Evolutionary conservation across 805 yeast species (phyloP).

Genomic region (Kuraishia cidri): DNA sequence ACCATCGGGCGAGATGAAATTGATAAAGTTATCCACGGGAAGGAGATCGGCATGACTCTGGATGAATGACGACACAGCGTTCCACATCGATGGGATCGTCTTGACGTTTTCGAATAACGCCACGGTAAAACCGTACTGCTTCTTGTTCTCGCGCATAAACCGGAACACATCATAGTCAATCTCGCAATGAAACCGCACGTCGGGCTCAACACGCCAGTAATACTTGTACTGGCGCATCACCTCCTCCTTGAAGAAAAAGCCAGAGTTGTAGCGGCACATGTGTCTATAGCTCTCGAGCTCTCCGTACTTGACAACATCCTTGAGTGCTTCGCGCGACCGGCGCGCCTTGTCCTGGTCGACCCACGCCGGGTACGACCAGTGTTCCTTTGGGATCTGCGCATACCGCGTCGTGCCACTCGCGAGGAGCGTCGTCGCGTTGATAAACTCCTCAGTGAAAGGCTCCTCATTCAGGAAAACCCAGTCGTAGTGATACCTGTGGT

Average conservation of each 20-base stretch:
- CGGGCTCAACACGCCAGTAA: constrained; percentile 56
- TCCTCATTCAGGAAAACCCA: constrained; percentile 38
- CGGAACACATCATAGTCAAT: constrained; percentile 41
- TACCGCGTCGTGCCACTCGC: constrained; percentile 34
- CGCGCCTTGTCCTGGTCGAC: constrained; percentile 30
- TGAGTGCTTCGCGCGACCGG: constrained; percentile 15
- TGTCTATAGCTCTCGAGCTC: constrained; percentile 54
- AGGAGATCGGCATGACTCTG: constrained; percentile 22
- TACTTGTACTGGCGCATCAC: constrained; percentile 35
- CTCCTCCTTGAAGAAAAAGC: constrained; percentile 44
- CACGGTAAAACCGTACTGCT: constrained; percentile 40
- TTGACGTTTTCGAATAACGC: constrained; percentile 36
- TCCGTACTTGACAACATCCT: constrained; percentile 40
- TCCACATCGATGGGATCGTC: constrained; percentile 43
- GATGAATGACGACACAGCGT: constrained; percentile 32
- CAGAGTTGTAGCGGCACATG: constrained; percentile 46
- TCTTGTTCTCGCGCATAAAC: constrained; percentile 35
- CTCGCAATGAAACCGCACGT: constrained; percentile 38
- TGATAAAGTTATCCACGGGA: constrained; percentile 40
- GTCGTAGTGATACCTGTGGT: constrained; percentile 26
- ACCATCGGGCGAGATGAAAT: constrained; percentile 51
- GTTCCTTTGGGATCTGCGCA: constrained; percentile 30
- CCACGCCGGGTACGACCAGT: constrained; percentile 37
- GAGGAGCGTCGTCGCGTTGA: constrained; percentile 14
- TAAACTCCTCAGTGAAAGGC: constrained; percentile 31